A percentile compares a stretch with the other conserved stretches of the same genome.
Conservation (phyloP, 805 yeast species). For the Saturnispora mendoncae region DNA sequence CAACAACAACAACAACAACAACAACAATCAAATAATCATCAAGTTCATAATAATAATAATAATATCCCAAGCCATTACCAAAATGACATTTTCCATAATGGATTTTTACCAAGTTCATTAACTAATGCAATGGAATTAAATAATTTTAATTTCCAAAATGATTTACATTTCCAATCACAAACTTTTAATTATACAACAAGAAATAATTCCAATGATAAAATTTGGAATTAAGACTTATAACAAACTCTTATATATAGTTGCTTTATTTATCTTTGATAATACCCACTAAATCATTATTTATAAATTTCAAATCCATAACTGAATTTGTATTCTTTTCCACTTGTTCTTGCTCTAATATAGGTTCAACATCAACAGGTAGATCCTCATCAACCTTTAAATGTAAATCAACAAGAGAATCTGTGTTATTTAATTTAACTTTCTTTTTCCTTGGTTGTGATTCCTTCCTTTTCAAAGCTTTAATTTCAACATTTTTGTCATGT, state of each 20-base stretch:
- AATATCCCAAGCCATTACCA: not conserved
- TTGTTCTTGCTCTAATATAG: not conserved
- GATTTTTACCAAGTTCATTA: constrained; percentile 5
- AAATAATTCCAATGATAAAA: constrained; percentile 6
- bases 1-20: constrained; percentile 1
- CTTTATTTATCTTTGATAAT: constrained; percentile 4
- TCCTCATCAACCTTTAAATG: not conserved
- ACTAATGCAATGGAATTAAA: constrained; percentile 6
- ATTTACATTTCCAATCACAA: not conserved
- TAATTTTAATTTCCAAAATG: not conserved
- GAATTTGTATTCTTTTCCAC: too few species aligned
- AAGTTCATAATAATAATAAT: not conserved
- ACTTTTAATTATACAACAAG: not conserved
- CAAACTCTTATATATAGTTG: constrained; percentile 1
- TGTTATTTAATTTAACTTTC: not conserved
- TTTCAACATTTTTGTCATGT: constrained; percentile 1
- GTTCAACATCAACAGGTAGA: not conserved
- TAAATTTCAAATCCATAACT: constrained; percentile 3
- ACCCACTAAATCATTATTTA: constrained; percentile 3
- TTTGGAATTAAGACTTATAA: constrained; percentile 3
- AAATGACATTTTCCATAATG: constrained; percentile 1
- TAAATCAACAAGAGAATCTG: not conserved
- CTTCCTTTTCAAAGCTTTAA: not conserved
- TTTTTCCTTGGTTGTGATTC: not conserved
- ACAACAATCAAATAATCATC: not conserved